phyloP scores from a whole-genome alignment of 2,329 filamentous ascomycete species.

The Scytalidium lignicola region DNA sequence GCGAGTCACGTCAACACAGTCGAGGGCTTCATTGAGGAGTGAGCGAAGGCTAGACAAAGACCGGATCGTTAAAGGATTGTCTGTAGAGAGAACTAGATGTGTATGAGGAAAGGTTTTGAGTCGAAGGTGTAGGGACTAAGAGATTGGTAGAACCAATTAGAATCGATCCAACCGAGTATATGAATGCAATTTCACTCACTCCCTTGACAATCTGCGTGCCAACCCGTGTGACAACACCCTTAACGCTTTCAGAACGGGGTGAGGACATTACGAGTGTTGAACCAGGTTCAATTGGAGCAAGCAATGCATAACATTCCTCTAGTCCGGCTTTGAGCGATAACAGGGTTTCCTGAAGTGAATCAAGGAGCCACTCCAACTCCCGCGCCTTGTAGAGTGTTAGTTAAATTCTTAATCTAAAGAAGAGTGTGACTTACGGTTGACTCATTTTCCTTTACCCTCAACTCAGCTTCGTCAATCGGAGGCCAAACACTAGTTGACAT shows the following conservation, averaged over 20 bases:
- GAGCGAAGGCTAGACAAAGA: constrained; percentile 68
- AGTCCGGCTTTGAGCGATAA: constrained; percentile 19
- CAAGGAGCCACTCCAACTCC: constrained; percentile 30
- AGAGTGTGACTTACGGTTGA: constrained; percentile 20
- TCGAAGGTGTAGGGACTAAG: constrained; percentile 69
- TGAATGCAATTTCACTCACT: constrained; percentile 43
- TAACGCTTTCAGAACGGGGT: constrained; percentile 79
- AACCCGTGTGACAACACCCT: constrained; percentile 85
- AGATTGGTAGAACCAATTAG: constrained; percentile 15
- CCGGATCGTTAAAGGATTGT: constrained; percentile 52
- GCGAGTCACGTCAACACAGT: constrained; percentile 73
- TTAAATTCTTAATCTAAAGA: neutral
- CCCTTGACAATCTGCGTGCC: constrained; percentile 91
- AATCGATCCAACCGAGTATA: neutral
- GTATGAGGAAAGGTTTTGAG: constrained; percentile 58
- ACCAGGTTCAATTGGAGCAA: constrained; percentile 78
- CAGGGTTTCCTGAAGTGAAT: constrained; percentile 28
- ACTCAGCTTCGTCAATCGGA: constrained; percentile 15
- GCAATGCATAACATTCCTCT: constrained; percentile 70
- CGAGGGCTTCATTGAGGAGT: constrained; percentile 77
- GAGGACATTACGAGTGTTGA: constrained; percentile 88
- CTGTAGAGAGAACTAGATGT: constrained; percentile 29
- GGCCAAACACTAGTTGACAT: constrained; percentile 24
- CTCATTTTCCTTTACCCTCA: constrained; percentile 24
- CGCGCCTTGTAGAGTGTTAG: constrained; percentile 17